A percentile compares a stretch with the other conserved stretches of the same genome.
phyloP scores from a whole-genome alignment of 164 flowering plant species.

The Echeveria elegans region DNA sequence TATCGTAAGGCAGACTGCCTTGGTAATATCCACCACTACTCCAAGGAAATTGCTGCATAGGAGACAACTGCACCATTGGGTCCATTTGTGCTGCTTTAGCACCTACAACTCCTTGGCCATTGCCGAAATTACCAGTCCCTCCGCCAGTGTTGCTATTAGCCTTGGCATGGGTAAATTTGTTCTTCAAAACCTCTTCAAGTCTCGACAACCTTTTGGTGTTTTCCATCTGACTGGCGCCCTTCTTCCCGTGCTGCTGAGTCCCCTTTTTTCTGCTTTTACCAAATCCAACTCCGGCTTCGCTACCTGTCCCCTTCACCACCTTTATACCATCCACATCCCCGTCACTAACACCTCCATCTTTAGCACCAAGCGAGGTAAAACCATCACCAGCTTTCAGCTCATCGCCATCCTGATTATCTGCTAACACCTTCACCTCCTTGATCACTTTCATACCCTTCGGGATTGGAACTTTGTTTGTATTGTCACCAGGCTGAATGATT shows the following conservation, averaged over 20 bases:
- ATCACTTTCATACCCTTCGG: background rate
- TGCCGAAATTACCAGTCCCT: background rate
- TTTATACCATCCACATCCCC: background rate
- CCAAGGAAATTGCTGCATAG: background rate
- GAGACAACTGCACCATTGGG: background rate
- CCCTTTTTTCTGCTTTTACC: background rate
- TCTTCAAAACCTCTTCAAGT: background rate
- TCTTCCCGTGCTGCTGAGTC: background rate
- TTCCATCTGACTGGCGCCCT: background rate
- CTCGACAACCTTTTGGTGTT: background rate
- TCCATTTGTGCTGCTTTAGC: background rate
- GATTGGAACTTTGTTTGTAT: background rate
- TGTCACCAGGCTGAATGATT: background rate
- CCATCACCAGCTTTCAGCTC: background rate
- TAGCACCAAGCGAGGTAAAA: background rate
- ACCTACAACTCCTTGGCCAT: background rate
- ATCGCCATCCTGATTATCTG: background rate
- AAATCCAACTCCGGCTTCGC: background rate
- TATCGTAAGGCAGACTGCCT: background rate
- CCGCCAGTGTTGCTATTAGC: background rate
- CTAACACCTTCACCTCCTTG: background rate
- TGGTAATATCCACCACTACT: background rate
- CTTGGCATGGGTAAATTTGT: background rate
- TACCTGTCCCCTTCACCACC: background rate
- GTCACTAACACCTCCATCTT: background rate